Percentiles rank a stretch among this genome's conserved stretches.
Conservation (phyloP, 345 rosid genomes). For the Euclidium syriacum region DNA sequence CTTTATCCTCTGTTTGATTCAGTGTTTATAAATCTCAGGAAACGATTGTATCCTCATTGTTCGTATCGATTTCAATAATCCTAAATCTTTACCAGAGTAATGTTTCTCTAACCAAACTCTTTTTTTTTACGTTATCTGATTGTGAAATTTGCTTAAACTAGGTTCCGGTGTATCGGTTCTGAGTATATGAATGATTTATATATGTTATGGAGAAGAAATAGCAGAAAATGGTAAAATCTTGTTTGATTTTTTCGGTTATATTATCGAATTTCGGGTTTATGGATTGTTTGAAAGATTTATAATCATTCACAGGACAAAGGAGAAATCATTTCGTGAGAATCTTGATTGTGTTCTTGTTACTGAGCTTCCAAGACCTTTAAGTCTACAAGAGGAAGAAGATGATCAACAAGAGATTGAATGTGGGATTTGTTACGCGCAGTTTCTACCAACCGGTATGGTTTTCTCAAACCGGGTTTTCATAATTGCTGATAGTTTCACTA, state of each 20-base stretch:
- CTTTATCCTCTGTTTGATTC: background rate
- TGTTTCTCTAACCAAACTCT: conserved; percentile 25
- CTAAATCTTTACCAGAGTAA: conserved; percentile 74
- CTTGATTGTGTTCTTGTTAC: conserved; percentile 43
- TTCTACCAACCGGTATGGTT: conserved; percentile 69
- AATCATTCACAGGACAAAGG: conserved; percentile 44
- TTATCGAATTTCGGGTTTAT: no score
- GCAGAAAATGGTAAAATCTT: conserved; percentile 49
- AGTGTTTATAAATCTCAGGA: conserved; percentile 36
- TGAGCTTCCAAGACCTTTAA: conserved; percentile 44
- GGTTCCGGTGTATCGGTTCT: conserved; percentile 67
- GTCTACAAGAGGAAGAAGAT: conserved; percentile 32
- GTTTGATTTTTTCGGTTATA: no score
- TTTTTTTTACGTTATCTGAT: conserved; percentile 6
- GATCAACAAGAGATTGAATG: conserved; percentile 48
- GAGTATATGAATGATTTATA: conserved; percentile 33
- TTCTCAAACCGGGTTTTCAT: background rate
- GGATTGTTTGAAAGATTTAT: background rate
- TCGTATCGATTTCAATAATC: conserved; percentile 43
- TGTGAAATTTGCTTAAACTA: conserved; percentile 20
- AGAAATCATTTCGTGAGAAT: conserved; percentile 50
- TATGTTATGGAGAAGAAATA: conserved; percentile 54
- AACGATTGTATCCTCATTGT: conserved; percentile 49
- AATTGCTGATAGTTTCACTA: background rate
- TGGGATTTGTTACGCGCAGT: conserved; percentile 76